These are phyloP conservation scores for Gossypium laxum DNA, from an alignment of 441 rosid genomes.

Conservation along the genomic window DNA sequence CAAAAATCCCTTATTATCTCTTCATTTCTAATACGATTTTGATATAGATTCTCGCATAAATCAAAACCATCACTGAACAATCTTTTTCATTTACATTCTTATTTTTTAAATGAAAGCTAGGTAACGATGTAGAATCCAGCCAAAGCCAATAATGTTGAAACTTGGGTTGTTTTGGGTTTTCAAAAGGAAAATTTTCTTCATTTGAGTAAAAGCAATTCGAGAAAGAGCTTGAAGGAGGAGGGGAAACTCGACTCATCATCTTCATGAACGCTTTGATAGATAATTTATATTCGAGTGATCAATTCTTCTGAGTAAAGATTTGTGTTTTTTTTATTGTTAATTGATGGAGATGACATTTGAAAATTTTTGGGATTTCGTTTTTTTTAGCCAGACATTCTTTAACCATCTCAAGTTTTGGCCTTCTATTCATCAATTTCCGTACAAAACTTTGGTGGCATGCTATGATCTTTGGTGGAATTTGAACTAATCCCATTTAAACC, in stretches of 20 bases:
- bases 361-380: no score
- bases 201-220: constrained; percentile 28
- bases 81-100: constrained; percentile 16
- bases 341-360: constrained; percentile 18
- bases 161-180: constrained; percentile 16
- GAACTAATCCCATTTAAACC: no score
- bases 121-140: constrained; percentile 20
- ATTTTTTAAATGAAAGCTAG: constrained; percentile 12
- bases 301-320: no score
- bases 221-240: constrained; percentile 10
- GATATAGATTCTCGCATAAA: constrained; percentile 30
- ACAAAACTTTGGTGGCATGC: no score
- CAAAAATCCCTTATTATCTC: no score
- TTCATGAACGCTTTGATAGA: no score
- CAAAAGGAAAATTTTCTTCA: neutral
- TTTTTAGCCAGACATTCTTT: no score
- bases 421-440: no score
- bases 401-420: no score
- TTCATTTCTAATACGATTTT: constrained; percentile 38
- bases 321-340: neutral
- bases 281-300: no score
- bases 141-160: constrained; percentile 24
- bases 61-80: constrained; percentile 22
- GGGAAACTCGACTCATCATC: no score
- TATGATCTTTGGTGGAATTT: no score